Evolutionary conservation across 2,329 filamentous ascomycete genomes (phyloP).

Genomic region (Tothia fuscella): DNA sequence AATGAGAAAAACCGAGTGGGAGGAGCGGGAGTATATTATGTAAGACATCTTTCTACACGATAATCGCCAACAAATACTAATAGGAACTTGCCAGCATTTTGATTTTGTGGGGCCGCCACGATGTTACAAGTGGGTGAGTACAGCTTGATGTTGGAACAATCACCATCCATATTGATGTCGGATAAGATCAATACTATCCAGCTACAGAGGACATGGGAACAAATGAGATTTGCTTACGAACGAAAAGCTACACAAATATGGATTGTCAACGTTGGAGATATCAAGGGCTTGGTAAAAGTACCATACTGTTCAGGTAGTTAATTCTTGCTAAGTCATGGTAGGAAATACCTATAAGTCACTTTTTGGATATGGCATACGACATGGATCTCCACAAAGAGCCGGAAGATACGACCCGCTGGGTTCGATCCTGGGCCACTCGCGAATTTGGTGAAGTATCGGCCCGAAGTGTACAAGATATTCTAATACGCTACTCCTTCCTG

Average conservation of each 20-base stretch:
- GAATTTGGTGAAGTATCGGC: slow-evolving; percentile 43
- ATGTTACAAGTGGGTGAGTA: slow-evolving; percentile 35
- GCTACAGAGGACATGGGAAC: slow-evolving; percentile 51
- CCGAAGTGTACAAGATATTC: slow-evolving; percentile 37
- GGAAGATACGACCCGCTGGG: slow-evolving; percentile 33
- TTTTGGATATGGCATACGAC: slow-evolving; percentile 57
- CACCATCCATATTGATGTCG: slow-evolving; percentile 18
- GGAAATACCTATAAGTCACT: slow-evolving; percentile 55
- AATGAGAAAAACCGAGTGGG: slow-evolving; percentile 49
- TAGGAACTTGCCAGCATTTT: slow-evolving; percentile 37
- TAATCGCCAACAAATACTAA: slow-evolving; percentile 11
- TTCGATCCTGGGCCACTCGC: slow-evolving; percentile 43
- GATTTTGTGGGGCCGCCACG: slow-evolving; percentile 51
- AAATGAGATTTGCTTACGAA: slow-evolving; percentile 51
- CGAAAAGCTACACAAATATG: slow-evolving; percentile 49
- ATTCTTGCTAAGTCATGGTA: slow-evolving; percentile 5
- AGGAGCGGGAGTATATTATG: slow-evolving; percentile 55
- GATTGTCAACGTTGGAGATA: slow-evolving; percentile 56
- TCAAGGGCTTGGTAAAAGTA: slow-evolving; percentile 42
- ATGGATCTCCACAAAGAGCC: slow-evolving; percentile 39
- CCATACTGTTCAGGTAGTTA: not conserved
- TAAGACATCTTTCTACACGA: slow-evolving; percentile 12
- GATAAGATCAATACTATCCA: slow-evolving; percentile 57
- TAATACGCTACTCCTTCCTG: slow-evolving; percentile 46
- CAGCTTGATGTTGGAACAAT: not conserved